These are phyloP conservation scores for Aspergillus ostianus DNA, from an alignment of 495 filamentous ascomycete species.

Conservation along the genomic window DNA sequence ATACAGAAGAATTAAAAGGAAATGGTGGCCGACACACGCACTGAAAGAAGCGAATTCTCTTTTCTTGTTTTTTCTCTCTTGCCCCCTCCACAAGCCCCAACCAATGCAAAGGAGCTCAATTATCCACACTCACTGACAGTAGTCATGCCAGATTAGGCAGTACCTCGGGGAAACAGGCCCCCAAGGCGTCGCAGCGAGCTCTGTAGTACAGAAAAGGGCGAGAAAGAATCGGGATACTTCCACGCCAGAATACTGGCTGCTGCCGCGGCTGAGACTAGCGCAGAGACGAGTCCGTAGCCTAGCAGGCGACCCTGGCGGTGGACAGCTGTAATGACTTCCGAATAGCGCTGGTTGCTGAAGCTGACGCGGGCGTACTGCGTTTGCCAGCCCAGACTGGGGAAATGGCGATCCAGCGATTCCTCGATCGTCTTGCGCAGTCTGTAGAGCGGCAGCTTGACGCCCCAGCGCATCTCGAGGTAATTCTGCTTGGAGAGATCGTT, in stretches of 20 bases:
- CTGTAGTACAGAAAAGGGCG: constrained; percentile 10
- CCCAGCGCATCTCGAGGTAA: constrained; percentile 87
- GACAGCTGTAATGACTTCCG: constrained; percentile 68
- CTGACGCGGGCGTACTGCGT: constrained; percentile 93
- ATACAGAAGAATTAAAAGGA: not conserved
- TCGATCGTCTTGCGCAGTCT: constrained; percentile 79
- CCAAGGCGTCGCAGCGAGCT: constrained; percentile 1
- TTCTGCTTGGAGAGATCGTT: constrained; percentile 90
- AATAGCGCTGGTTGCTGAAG: constrained; percentile 89
- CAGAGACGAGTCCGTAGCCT: constrained; percentile 30
- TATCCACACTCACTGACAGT: not conserved
- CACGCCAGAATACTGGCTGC: constrained; percentile 31
- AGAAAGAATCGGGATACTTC: constrained; percentile 27
- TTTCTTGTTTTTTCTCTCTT: not conserved
- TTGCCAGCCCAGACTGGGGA: constrained; percentile 77
- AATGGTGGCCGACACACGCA: not conserved
- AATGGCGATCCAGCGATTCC: constrained; percentile 72
- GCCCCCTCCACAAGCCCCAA: too few relatives aligned
- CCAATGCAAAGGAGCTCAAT: not conserved
- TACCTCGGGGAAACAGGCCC: not conserved
- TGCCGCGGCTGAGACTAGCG: constrained; percentile 24
- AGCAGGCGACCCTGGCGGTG: constrained; percentile 66
- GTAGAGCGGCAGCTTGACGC: constrained; percentile 74
- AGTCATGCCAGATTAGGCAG: not conserved
- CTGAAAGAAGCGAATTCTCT: too few relatives aligned